phyloP scores from a whole-genome alignment of 495 filamentous ascomycete species.

The Xanthoparmelia taractica region DNA sequence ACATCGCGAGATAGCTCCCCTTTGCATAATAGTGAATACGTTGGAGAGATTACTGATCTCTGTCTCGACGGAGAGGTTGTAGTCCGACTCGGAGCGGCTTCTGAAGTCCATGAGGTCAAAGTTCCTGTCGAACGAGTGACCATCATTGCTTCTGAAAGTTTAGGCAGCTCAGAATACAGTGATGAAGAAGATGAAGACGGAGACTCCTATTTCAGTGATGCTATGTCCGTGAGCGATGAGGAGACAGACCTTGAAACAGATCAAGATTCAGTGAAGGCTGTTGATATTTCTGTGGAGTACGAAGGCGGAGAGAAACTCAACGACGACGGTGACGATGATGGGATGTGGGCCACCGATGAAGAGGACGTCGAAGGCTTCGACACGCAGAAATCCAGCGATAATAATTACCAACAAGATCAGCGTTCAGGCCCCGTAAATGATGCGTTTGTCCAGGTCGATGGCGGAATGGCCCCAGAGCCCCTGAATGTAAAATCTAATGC shows the following conservation, averaged over 20 bases:
- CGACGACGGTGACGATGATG: conserved; percentile 32
- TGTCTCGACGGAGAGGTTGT: conserved; percentile 46
- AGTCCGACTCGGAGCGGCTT: conserved; percentile 44
- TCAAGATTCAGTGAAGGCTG: conserved; percentile 26
- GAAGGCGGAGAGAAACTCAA: conserved; percentile 34
- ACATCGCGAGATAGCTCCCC: background rate
- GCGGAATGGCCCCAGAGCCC: background rate
- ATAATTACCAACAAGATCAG: background rate
- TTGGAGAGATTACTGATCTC: conserved; percentile 51
- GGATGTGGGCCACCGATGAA: conserved; percentile 27
- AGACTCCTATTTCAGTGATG: conserved; percentile 14
- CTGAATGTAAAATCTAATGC: background rate
- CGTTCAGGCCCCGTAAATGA: background rate
- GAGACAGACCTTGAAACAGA: conserved; percentile 23
- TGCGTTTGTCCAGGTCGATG: background rate
- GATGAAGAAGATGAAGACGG: conserved; percentile 18
- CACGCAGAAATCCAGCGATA: background rate
- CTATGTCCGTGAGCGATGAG: conserved; percentile 9
- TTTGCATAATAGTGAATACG: conserved; percentile 33
- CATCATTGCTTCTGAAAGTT: conserved; percentile 31
- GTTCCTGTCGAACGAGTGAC: conserved; percentile 41
- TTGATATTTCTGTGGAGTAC: conserved; percentile 34
- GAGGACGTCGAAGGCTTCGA: background rate
- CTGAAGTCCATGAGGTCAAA: conserved; percentile 42
- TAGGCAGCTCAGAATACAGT: conserved; percentile 14